Evolutionary conservation across 768 basidiomycete genomes (phyloP), one percentile per base, ranked within the genome.

Genomic region (Mycena floridula): DNA sequence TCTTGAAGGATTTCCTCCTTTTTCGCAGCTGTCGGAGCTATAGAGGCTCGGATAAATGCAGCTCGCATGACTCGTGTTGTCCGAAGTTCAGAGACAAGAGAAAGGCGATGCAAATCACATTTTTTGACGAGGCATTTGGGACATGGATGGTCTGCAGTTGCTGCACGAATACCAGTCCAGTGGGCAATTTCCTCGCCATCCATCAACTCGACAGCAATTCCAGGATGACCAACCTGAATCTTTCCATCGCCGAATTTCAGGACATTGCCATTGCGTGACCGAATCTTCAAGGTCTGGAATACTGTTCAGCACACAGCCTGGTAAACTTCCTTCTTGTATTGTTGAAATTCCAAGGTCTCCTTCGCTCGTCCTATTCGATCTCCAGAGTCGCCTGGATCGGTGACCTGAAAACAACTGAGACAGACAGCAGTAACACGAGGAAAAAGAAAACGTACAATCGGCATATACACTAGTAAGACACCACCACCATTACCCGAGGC

Each of bases 121-220:
- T 45, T 27, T 12, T 42, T 38, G 11, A 51, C 46, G 4, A 48
- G 37, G 27, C 50, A 51, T 35, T 43, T 28, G 4, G 50, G 50
- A 37, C 50, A 48, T 4, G 50, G 47, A 48, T 48, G 44, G 7
- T 37, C 18, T 3, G 47, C 39, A 2, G 13, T 20, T 11, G 46
- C 47, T 22, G 47, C 45, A 1, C 35, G 39, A 24, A 47, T 37
- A 5, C 43, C 50, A 20, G 45, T 30, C 46, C 46, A 51, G 2
- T 46, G 44, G 2, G 43, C 46, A 11, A 48, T 7, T 37, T 51
- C 50, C 28, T 51, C 44, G 18, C 47, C 43, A 21, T 51, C 47
- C 46, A 51, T 47, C 4, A 46, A 51, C 24, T 51, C 50, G 15
- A 51, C 48, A 24, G 41, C 42, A 38, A 51, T 35, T 3, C 50